Evolutionary conservation across 805 yeast genomes (phyloP).

Genomic region (Suhomyces pyralidae): DNA sequence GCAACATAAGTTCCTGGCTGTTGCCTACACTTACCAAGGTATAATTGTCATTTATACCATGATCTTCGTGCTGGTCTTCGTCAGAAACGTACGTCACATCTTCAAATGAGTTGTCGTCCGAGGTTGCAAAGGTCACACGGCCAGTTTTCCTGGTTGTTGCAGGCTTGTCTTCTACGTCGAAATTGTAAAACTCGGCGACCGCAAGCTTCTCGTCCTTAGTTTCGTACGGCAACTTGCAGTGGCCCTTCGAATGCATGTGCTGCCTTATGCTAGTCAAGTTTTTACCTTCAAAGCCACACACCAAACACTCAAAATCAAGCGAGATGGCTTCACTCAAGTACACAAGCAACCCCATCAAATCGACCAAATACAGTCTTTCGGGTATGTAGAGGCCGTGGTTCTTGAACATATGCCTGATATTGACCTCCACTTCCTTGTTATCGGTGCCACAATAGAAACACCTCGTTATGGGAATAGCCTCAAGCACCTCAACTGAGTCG

Average conservation of each 20-base stretch:
- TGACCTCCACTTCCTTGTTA: slow-evolving; percentile 52
- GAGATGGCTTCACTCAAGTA: slow-evolving; percentile 38
- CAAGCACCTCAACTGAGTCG: slow-evolving; percentile 19
- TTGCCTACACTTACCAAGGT: slow-evolving; percentile 43
- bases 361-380: slow-evolving; percentile 35
- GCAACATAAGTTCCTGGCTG: slow-evolving; percentile 64
- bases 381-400: slow-evolving; percentile 48
- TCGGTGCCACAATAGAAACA: slow-evolving; percentile 60
- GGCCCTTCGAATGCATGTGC: slow-evolving; percentile 44
- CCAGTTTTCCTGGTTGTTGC: background rate
- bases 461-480: slow-evolving; percentile 45
- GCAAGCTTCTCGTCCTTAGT: slow-evolving; percentile 34
- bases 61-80: slow-evolving; percentile 10
- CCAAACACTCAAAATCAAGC: slow-evolving; percentile 42
- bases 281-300: slow-evolving; percentile 44
- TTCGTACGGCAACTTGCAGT: slow-evolving; percentile 46
- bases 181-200: slow-evolving; percentile 39
- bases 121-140: background rate
- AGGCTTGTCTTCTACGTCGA: slow-evolving; percentile 18
- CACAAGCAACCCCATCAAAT: slow-evolving; percentile 37
- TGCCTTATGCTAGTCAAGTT: slow-evolving; percentile 42
- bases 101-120: slow-evolving; percentile 4
- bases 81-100: slow-evolving; percentile 7
- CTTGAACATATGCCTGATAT: slow-evolving; percentile 44
- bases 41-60: slow-evolving; percentile 22